Evolutionary conservation across 2,329 filamentous ascomycete species (phyloP), one percentile per base, ranked within the genome.

Genomic region (Aspergillus sp.): DNA sequence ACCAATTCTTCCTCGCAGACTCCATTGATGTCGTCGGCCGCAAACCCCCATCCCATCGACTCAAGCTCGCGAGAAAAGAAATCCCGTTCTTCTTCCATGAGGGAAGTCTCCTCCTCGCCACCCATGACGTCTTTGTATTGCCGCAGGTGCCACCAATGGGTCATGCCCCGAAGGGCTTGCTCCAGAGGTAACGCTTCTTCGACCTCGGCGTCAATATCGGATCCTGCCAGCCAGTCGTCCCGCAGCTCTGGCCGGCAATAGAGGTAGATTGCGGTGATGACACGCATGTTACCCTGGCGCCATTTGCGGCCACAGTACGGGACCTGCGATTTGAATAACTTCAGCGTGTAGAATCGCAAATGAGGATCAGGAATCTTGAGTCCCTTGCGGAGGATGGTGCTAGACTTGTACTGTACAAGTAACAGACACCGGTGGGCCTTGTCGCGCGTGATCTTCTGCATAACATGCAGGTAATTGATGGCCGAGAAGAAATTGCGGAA

Each of bases 251-350:
- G 94, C 7, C 92, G 85, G 71, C 94, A 96, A 77, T 96, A 91
- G 52, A 99, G 82, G 75, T 97, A 99, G 1, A 99, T 91, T 3
- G 93, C 92, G 0, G 95, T 99, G 72, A 99, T 99, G 71, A 98
- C 93, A 57, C 94, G 90, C 95, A 99, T 99, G 76, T 99, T 98
- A 67, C 88, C 88, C 79, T 98, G 95, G 14, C 95, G 88, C 95
- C 95, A 99, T 79, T 99, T 99, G 49, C 95, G 89, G 22, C 95
- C 94, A 75, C 94, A 98, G 81, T 96, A 99, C 1, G 95, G 95
- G 4, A 99, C 95, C 76, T 99, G 95, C 61, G 92, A 95, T 77
- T 99, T 99, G 87, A 98, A 98, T 0, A 99, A 84, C 78, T 99
- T 99, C 67, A 99, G 85, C 0, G 95, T 96, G 80, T 98, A 98